These are phyloP conservation scores for Styphnolobium japonicum DNA, from an alignment of 306 rosid species.

Conservation along the genomic window DNA sequence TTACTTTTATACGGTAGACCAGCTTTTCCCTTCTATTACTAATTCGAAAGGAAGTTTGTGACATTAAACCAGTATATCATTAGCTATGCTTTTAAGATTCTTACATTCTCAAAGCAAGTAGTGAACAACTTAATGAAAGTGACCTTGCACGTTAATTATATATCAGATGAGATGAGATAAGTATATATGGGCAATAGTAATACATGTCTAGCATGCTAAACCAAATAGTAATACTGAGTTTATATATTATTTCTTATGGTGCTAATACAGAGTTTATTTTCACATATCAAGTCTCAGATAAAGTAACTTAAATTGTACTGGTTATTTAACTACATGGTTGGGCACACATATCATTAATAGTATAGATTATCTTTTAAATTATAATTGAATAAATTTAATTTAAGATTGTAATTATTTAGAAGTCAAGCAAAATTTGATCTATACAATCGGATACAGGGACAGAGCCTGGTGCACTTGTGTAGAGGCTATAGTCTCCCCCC, in stretches of 20 bases:
- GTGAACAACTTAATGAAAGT: background rate
- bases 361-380: too few relatives aligned
- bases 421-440: too few relatives aligned
- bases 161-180: background rate
- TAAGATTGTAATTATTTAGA: too few relatives aligned
- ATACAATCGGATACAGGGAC: too few relatives aligned
- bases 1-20: background rate
- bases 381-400: too few relatives aligned
- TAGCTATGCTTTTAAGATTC: background rate
- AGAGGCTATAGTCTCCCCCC: too few relatives aligned
- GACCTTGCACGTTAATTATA: background rate
- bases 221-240: background rate
- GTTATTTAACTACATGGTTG: background rate
- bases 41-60: background rate
- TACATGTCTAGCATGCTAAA: background rate
- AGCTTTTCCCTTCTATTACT: background rate
- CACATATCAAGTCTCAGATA: background rate
- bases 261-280: background rate
- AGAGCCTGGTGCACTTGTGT: too few relatives aligned
- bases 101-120: background rate
- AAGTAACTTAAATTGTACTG: background rate
- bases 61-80: slow-evolving; percentile 13
- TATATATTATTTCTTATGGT: background rate
- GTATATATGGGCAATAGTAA: background rate
- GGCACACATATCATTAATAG: background rate